Conservation (phyloP, 108 stramenopile species). For the Skeletonema menzelii region DNA sequence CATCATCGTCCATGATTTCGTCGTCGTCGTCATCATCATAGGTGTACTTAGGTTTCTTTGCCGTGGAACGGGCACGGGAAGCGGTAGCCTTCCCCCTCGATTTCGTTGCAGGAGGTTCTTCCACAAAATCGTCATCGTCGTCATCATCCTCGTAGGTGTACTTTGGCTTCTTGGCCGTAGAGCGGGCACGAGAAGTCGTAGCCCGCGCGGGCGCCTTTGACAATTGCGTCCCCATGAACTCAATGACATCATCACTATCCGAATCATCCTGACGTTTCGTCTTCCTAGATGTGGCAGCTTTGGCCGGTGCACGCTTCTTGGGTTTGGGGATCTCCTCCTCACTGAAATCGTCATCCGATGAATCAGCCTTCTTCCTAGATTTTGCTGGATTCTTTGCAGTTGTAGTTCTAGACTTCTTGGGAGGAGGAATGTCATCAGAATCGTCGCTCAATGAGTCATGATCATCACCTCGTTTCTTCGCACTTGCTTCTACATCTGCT, state of each 20-base stretch:
- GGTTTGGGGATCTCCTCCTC: neutral
- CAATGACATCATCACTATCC: slow-evolving; percentile 25
- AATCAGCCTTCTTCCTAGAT: neutral
- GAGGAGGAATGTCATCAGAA: slow-evolving; percentile 21
- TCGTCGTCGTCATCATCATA: slow-evolving; percentile 36
- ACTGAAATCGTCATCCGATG: neutral
- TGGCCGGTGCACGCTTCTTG: neutral
- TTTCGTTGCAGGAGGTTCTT: slow-evolving; percentile 7
- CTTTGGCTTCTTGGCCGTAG: slow-evolving; percentile 35
- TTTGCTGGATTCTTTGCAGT: slow-evolving; percentile 9
- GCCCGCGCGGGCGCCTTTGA: slow-evolving; percentile 11
- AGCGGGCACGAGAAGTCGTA: slow-evolving; percentile 17
- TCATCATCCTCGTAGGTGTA: slow-evolving; percentile 37
- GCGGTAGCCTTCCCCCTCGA: slow-evolving; percentile 1
- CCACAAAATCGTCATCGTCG: slow-evolving; percentile 29
- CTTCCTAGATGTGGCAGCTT: neutral
- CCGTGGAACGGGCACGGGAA: slow-evolving; percentile 9
- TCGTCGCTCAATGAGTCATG: slow-evolving; percentile 36
- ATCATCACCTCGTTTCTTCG: slow-evolving; percentile 7
- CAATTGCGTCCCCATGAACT: slow-evolving; percentile 10
- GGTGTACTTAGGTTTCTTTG: slow-evolving; percentile 1
- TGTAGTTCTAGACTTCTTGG: slow-evolving; percentile 23
- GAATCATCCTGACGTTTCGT: slow-evolving; percentile 15
- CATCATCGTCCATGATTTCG: neutral
- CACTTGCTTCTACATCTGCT: neutral